Base-by-base conservation (phyloP, 495 filamentous ascomycete species). In the Annulohypoxylon maeteangense region DNA sequence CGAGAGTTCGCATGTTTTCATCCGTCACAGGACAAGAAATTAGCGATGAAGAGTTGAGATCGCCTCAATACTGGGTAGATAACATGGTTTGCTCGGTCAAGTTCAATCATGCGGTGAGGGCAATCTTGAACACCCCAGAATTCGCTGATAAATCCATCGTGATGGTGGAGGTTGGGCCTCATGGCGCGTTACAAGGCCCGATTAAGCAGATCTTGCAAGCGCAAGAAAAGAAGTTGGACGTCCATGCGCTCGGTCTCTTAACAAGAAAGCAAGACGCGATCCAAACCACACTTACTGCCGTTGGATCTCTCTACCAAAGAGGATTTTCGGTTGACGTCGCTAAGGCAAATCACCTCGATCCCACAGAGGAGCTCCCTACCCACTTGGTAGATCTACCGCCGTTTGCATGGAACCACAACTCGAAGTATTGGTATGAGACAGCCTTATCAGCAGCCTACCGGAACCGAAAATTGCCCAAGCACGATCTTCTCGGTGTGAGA, bases 131-230 rank as follows among this genome's bases (percentile, higher is more conserved):
- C 29, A 48, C 64, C 7, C 50, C 61, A 22, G 29, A 51, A 59
- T 11, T 78, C 22, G 27, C 56, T 8, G 51, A 66, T 23, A 67
- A 69, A 18, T 59, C 69, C 3, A 25, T 71, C 40, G 67, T 58
- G 11, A 58, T 89, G 12, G 66, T 89, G 20, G 87, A 90, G 57
- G 74, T 89, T 53, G 88, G 88, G 1, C 86, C 89, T 44, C 88
- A 90, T 62, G 74, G 78, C 12, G 84, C 87, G 2, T 69, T 91
- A 0, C 78, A 83, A 47, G 83, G 82, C 0, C 86, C 87, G 0
- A 62, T 87, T 20, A 80, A 81, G 34, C 80, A 87, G 50, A 86
- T 84, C 25, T 55, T 87, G 23, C 64, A 68, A 20, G 64, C 40
- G 6, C 57, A 57, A 38, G n/a, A 58, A 14, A 66, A 62, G 31